These are phyloP conservation scores for Fusarium setosum DNA, from an alignment of 2,329 filamentous ascomycete genomes.

Conservation along the genomic window DNA sequence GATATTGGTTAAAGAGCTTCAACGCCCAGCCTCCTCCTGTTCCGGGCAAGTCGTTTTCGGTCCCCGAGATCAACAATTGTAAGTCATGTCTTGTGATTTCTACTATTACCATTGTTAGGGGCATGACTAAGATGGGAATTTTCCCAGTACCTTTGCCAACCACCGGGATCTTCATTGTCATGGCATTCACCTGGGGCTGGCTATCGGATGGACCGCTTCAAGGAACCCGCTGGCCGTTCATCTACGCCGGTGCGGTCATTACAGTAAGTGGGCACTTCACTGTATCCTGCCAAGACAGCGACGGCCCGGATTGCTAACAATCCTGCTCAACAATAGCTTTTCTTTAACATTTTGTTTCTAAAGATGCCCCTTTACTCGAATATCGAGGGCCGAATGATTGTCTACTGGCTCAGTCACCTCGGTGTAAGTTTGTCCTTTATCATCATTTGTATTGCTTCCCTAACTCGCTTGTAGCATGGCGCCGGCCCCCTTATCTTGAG, in stretches of 20 bases:
- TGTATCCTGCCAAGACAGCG: not conserved
- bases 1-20: constrained; percentile 36
- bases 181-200: constrained; percentile 31
- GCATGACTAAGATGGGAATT: not conserved
- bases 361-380: constrained; percentile 32
- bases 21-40: constrained; percentile 24
- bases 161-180: constrained; percentile 28
- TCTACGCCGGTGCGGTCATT: constrained; percentile 27
- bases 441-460: not conserved
- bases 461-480: constrained; percentile 8
- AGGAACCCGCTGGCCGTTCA: constrained; percentile 32
- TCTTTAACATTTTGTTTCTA: constrained; percentile 16
- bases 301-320: not conserved
- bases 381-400: constrained; percentile 15
- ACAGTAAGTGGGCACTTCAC: not conserved
- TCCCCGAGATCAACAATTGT: constrained; percentile 27
- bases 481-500: constrained; percentile 37
- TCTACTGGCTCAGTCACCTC: constrained; percentile 38
- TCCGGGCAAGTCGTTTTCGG: constrained; percentile 20
- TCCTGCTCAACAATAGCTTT: not conserved
- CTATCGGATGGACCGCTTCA: constrained; percentile 29
- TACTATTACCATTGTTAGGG: no score
- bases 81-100: no score
- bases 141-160: constrained; percentile 29
- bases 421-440: constrained; percentile 20